Percentiles rank a stretch among this genome's conserved stretches.
Conservation (phyloP, 2,329 filamentous ascomycete species). For the Cladobotryum mycophilum region DNA sequence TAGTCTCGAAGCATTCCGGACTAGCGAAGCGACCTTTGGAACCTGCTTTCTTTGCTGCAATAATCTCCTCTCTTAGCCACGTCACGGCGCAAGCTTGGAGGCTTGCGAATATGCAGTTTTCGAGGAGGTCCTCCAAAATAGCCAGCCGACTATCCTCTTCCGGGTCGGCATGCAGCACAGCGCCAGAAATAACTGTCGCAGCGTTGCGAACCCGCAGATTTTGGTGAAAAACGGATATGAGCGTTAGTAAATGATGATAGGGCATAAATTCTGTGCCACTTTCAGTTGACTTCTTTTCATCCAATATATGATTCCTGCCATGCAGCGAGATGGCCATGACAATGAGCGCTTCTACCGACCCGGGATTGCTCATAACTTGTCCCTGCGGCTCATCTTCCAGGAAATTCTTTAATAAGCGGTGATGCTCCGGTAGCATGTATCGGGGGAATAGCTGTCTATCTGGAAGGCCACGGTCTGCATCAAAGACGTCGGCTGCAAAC, state of each 20-base stretch:
- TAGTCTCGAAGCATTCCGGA: slow-evolving; percentile 49
- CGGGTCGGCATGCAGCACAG: slow-evolving; percentile 52
- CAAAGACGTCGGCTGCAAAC: slow-evolving; percentile 56
- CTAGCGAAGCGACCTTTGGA: slow-evolving; percentile 40
- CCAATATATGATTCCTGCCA: slow-evolving; percentile 38
- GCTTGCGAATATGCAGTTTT: slow-evolving; percentile 58
- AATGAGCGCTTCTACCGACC: slow-evolving; percentile 53
- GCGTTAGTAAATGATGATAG: slow-evolving; percentile 54
- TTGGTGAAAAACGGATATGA: slow-evolving; percentile 53
- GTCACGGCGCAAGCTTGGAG: slow-evolving; percentile 57
- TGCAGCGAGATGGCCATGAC: slow-evolving; percentile 55
- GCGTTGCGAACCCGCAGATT: slow-evolving; percentile 49
- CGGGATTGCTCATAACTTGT: slow-evolving; percentile 43
- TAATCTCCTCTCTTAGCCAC: slow-evolving; percentile 59
- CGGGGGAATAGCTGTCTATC: slow-evolving; percentile 54
- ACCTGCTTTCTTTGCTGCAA: slow-evolving; percentile 34
- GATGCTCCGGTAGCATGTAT: slow-evolving; percentile 55
- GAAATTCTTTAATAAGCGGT: slow-evolving; percentile 46
- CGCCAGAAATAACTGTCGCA: slow-evolving; percentile 46
- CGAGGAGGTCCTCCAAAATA: slow-evolving; percentile 58
- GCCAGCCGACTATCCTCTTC: slow-evolving; percentile 51
- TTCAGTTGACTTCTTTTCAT: slow-evolving; percentile 23
- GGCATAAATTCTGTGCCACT: slow-evolving; percentile 46
- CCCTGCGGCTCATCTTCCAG: slow-evolving; percentile 44
- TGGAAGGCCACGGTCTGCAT: slow-evolving; percentile 47